Evolutionary conservation across 345 rosid species (phyloP).

Genomic region (Syzygium jambos): DNA sequence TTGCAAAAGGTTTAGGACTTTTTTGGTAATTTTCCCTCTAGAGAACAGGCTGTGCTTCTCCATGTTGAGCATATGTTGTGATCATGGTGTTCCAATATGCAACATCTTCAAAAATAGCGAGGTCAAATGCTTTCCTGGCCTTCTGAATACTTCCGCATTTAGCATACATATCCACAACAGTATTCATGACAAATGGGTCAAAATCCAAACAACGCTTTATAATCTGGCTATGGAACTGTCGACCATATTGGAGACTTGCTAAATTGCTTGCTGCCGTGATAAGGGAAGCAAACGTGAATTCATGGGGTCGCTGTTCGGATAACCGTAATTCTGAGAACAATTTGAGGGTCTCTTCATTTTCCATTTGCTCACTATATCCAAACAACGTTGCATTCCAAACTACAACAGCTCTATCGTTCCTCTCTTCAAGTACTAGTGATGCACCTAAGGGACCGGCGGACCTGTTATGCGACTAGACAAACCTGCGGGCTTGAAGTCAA

Average conservation of each 20-base stretch:
- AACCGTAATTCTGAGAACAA: conserved; percentile 37
- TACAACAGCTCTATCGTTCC: conserved; percentile 56
- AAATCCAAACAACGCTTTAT: conserved; percentile 34
- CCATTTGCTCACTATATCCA: conserved; percentile 51
- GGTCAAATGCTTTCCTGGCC: conserved; percentile 39
- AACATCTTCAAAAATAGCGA: conserved; percentile 28
- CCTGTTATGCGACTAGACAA: no score
- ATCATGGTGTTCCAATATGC: conserved; percentile 74
- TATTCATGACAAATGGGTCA: conserved; percentile 45
- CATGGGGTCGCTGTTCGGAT: conserved; percentile 44
- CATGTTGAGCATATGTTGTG: conserved; percentile 52
- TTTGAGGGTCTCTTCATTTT: conserved; percentile 53
- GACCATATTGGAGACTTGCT: conserved; percentile 53
- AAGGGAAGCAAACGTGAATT: conserved; percentile 53
- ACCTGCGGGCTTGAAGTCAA: no score
- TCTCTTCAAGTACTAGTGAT: conserved; percentile 50
- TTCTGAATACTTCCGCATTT: conserved; percentile 60
- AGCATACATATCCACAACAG: conserved; percentile 61
- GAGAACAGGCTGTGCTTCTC: conserved; percentile 48
- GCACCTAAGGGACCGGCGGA: no score
- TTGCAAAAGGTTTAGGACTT: no score
- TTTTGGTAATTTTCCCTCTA: no score
- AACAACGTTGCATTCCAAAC: conserved; percentile 72
- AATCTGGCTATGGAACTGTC: conserved; percentile 46
- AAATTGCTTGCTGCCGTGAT: conserved; percentile 51